Evolutionary conservation across 75 land plant genomes (phyloP).

Genomic region (Azolla pinnata): DNA sequence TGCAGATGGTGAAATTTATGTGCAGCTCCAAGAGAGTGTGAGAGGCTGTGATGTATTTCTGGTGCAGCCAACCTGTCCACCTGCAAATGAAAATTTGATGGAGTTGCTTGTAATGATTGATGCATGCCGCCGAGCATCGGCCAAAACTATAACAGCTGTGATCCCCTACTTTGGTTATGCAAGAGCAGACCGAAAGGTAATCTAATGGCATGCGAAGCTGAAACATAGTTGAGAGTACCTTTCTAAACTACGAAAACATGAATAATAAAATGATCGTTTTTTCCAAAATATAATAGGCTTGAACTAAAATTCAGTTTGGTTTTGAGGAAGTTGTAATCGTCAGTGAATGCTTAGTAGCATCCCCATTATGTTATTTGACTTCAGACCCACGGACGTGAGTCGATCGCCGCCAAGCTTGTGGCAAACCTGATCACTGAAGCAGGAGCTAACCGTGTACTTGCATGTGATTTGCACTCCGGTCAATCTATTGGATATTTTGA

Average conservation of each 20-base stretch:
- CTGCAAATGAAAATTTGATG: conserved; percentile 93
- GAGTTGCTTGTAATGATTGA: conserved; percentile 94
- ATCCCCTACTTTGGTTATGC: conserved; percentile 98
- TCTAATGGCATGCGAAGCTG: not conserved
- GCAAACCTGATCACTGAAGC: conserved; percentile 94
- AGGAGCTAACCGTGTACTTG: conserved; percentile 85
- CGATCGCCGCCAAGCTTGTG: conserved; percentile 93
- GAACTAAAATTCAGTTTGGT: too few species aligned
- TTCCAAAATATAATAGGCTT: too few species aligned
- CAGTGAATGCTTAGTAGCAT: too few species aligned
- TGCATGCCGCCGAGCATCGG: conserved; percentile 96
- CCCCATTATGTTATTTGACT: too few species aligned
- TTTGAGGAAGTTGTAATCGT: too few species aligned
- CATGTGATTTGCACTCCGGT: conserved; percentile 94
- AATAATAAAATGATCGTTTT: too few species aligned
- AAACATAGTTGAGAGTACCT: not conserved
- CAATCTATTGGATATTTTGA: conserved; percentile 98
- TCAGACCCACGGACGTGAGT: conserved; percentile 97
- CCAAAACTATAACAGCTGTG: conserved; percentile 92
- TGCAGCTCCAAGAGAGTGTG: conserved; percentile 92
- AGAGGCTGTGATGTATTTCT: conserved; percentile 93
- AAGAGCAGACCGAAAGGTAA: conserved; percentile 93
- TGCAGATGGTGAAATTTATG: conserved; percentile 96
- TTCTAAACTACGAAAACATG: too few species aligned
- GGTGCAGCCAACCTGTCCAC: conserved; percentile 94